phyloP scores from a whole-genome alignment of 495 filamentous ascomycete species.

The Podospora appendiculata region DNA sequence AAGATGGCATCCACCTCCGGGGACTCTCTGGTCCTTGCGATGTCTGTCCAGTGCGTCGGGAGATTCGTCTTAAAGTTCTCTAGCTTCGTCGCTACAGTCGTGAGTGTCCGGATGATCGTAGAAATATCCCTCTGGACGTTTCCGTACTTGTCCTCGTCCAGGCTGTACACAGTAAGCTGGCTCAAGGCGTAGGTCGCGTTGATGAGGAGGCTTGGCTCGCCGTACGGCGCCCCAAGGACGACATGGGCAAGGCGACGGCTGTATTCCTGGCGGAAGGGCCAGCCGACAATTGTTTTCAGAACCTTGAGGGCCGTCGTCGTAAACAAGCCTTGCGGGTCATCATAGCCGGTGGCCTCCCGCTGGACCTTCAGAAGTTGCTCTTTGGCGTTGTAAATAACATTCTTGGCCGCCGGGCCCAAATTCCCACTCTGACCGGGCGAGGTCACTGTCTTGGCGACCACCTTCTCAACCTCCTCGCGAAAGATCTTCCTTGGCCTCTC shows the following conservation, averaged over 20 bases:
- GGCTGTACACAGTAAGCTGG: slow-evolving; percentile 58
- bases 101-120: slow-evolving; percentile 61
- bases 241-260: slow-evolving; percentile 49
- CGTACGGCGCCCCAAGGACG: slow-evolving; percentile 62
- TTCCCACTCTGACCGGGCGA: slow-evolving; percentile 49
- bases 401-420: slow-evolving; percentile 33
- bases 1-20: slow-evolving; percentile 59
- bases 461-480: slow-evolving; percentile 42
- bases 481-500: slow-evolving; percentile 40
- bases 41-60: slow-evolving; percentile 75
- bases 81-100: slow-evolving; percentile 56
- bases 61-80: slow-evolving; percentile 57
- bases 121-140: slow-evolving; percentile 75
- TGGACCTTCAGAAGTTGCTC: slow-evolving; percentile 36
- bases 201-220: slow-evolving; percentile 54
- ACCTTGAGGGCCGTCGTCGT: slow-evolving; percentile 21
- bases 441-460: slow-evolving; percentile 47
- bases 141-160: slow-evolving; percentile 81
- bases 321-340: slow-evolving; percentile 29
- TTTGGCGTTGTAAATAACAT: slow-evolving; percentile 23
- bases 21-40: slow-evolving; percentile 37
- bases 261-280: slow-evolving; percentile 64
- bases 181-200: slow-evolving; percentile 65
- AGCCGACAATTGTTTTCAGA: slow-evolving; percentile 52
- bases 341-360: slow-evolving; percentile 32